Evolutionary conservation across 805 yeast genomes (phyloP).

Genomic region (Kodamaea kaohsiungensis): DNA sequence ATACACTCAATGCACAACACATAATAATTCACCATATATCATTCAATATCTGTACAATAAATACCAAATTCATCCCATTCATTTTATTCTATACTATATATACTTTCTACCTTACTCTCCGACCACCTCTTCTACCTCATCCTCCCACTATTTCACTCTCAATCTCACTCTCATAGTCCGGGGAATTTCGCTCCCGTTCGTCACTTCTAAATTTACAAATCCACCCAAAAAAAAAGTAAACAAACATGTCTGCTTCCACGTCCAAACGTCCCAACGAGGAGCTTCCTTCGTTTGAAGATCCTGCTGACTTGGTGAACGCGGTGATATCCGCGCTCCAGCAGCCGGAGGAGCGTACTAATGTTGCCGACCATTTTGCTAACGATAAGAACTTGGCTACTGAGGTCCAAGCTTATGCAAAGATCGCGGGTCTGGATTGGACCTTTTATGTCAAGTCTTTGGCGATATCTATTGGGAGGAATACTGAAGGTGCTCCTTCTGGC

Average conservation of each 20-base stretch:
- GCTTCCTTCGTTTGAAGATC: conserved; percentile 52
- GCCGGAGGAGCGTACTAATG: conserved; percentile 77
- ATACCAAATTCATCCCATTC: too few relatives aligned
- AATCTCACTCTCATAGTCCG: too few relatives aligned
- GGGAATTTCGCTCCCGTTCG: neutral
- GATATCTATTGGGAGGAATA: conserved; percentile 84
- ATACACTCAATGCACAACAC: too few relatives aligned
- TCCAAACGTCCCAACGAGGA: conserved; percentile 21
- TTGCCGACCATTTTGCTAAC: conserved; percentile 71
- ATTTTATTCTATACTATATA: too few relatives aligned
- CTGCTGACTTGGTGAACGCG: conserved; percentile 66
- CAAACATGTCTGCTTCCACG: conserved; percentile 4
- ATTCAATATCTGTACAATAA: too few relatives aligned
- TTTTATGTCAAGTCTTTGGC: conserved; percentile 80
- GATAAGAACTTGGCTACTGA: conserved; percentile 68
- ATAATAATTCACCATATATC: too few relatives aligned
- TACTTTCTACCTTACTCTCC: too few relatives aligned
- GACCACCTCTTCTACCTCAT: too few relatives aligned
- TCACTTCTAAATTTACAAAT: neutral
- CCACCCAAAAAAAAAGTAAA: neutral
- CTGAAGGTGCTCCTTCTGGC: conserved; percentile 36
- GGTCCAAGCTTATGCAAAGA: conserved; percentile 97
- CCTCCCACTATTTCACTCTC: too few relatives aligned
- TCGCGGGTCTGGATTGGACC: conserved; percentile 93
- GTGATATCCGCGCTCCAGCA: conserved; percentile 67